Base-by-base conservation (phyloP, 257 asterid genomes). In the Nicotiana benthamiana region DNA sequence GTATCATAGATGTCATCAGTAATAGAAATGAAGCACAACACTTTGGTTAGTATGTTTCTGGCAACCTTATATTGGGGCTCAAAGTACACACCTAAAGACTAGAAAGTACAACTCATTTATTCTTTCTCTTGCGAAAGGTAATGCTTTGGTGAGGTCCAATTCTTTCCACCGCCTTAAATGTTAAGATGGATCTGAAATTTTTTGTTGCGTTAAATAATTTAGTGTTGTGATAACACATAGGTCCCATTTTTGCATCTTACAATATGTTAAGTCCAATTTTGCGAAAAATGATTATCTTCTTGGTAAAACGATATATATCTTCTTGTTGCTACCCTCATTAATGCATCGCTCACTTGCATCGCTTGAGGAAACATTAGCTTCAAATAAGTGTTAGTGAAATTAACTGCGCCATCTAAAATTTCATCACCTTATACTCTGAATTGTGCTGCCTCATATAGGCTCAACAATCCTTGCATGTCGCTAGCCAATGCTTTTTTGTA, bases 41-140 rank as follows among this genome's bases (percentile, higher is more conserved):
- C 4, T 78, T 59, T 22, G 26, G 72, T 6, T 13, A 15, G 18
- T 3, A 78, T 20, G 16, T 78, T 59, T 16, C 60, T 78, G 1
- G 27, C 54, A 13, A 22, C 3, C 1, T 28, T 22, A 60, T 78
- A 40, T 3, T 60, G 46, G 22, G 92, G 89, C 79, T 87, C 90
- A 75, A 77, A 85, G 24, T 82, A 87, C 10, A 82, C 78, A 6
- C 82, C 86, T 27, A 82, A 36, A 22, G 24, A 43, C 83, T 85
- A 85, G 6, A 86, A 28, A 84, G 34, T 87, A 87, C 56, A 84
- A 32, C 6, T 89, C 90, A 48, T 36, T 85, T 32, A 85, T 27
- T 61, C 86, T 86, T n/a, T 88, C 89, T 83, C 91, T 83, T 32
- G 83, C 82, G 62, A 82, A 86, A 3, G 86, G 82, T 4, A 83